phyloP scores from a whole-genome alignment of 164 flowering plant genomes.

The Umbilicus rupestris region DNA sequence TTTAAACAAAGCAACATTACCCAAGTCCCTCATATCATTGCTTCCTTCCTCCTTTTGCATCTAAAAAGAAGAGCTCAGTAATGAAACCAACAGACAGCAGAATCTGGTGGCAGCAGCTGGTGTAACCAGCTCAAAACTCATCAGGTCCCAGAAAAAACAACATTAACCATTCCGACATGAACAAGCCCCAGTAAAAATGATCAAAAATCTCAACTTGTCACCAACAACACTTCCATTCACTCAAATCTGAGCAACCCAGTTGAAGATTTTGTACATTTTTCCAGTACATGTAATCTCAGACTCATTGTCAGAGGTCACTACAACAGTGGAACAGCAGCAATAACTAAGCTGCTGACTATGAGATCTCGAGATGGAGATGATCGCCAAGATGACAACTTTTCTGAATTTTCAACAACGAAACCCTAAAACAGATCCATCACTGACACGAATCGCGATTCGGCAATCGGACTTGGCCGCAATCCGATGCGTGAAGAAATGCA shows the following conservation, averaged over 20 bases:
- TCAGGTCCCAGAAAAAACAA: background rate
- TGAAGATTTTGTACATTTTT: background rate
- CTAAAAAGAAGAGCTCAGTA: background rate
- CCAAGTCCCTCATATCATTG: background rate
- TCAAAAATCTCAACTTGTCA: background rate
- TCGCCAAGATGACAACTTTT: too few species aligned
- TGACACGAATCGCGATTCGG: slow-evolving; percentile 39
- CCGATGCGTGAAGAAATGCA: slow-evolving; percentile 73
- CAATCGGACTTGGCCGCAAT: slow-evolving; percentile 46
- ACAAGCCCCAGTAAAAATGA: background rate
- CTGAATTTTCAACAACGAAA: slow-evolving; percentile 47
- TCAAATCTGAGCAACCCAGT: background rate
- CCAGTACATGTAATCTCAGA: background rate
- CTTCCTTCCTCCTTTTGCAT: background rate
- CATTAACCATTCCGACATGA: background rate
- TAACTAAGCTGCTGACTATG: background rate
- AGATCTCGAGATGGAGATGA: background rate
- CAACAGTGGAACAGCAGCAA: background rate
- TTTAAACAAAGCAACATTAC: background rate
- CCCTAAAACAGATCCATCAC: slow-evolving; percentile 77
- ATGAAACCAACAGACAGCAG: background rate
- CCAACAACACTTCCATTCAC: background rate
- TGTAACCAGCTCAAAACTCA: too few species aligned
- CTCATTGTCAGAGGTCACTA: slow-evolving; percentile 1
- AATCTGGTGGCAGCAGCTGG: too few species aligned